Percentiles rank a stretch among this genome's conserved stretches.
phyloP scores from a whole-genome alignment of 257 asterid species.

The Nicotiana benthamiana region DNA sequence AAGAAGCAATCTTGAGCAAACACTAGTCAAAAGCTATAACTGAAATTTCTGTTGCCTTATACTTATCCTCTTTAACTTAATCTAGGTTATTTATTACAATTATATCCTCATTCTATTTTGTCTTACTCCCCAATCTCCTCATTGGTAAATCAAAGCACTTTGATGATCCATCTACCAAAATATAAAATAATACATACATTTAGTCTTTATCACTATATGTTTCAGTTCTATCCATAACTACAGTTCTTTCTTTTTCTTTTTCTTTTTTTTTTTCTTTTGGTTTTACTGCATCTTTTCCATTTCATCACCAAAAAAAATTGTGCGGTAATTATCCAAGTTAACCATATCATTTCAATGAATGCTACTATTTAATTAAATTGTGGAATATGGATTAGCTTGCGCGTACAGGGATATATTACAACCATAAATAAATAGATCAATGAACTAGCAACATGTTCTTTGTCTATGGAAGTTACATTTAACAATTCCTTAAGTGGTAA shows the following conservation, averaged over 20 bases:
- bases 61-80: not conserved
- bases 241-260: not conserved
- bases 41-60: not conserved
- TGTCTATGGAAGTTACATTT: not conserved
- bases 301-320: not conserved
- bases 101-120: not conserved
- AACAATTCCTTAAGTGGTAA: not conserved
- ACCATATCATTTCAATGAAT: not conserved
- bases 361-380: not conserved
- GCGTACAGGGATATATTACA: not conserved
- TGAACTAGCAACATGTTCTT: not conserved
- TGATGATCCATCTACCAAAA: not conserved
- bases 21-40: not conserved
- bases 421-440: not conserved
- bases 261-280: not conserved
- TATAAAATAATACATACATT: not conserved
- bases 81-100: not conserved
- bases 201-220: not conserved
- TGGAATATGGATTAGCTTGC: too few species aligned
- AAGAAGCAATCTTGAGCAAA: not conserved
- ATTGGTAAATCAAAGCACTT: not conserved
- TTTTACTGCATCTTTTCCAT: not conserved
- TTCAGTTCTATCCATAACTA: not conserved
- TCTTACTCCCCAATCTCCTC: not conserved
- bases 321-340: not conserved